Base-by-base conservation (phyloP, 768 basidiomycete species). In the Mycena maculata region DNA sequence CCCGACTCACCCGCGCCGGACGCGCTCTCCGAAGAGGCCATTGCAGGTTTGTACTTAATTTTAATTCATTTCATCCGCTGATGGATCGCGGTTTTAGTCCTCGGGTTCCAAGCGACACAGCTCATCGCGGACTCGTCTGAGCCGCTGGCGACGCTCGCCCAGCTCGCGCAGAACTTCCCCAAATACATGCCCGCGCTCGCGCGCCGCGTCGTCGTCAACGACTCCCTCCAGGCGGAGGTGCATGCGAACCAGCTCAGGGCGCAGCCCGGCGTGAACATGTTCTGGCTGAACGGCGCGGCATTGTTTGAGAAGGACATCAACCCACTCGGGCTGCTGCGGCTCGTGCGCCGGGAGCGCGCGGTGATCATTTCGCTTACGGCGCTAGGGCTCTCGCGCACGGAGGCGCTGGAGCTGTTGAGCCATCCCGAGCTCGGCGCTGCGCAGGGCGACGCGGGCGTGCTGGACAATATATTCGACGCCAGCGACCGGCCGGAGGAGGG, bases 111-210 rank as follows among this genome's bases (percentile, higher is more conserved):
- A 77, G 87, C 94, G 2, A 81, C 89, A 4, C 92, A 95, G 67
- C 86, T 98, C 47, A 86, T 98, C 60, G 81, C 86, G 38, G 79
- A 88, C 30, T 90, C 94, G 22, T 60, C 81, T 28, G 53, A 83
- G 15, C 86, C 86, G 4, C 81, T 94, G 23, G 70, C 76, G 13
- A 85, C 86, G 0, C 84, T 98, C 38, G 86, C 83, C 49, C 84
- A 87, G 16, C 85, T 99, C 23, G 85, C 93, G 0, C 93, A 96
- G 73, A 91, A 96, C 77, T 97, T 98, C 79, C 96, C 97, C 0
- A 91, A 88, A 75, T 97, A 96, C 73, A 90, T 90, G 1, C 84
- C 89, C 0, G 82, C 90, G 4, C 82, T 98, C 31, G 87, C 92
- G 0, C 88, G 94, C 4, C 89, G 91, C 63, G 87, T 95, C 45